Base-by-base conservation (phyloP, 2,329 filamentous ascomycete genomes). In the Dendrostoma leiphaemia region DNA sequence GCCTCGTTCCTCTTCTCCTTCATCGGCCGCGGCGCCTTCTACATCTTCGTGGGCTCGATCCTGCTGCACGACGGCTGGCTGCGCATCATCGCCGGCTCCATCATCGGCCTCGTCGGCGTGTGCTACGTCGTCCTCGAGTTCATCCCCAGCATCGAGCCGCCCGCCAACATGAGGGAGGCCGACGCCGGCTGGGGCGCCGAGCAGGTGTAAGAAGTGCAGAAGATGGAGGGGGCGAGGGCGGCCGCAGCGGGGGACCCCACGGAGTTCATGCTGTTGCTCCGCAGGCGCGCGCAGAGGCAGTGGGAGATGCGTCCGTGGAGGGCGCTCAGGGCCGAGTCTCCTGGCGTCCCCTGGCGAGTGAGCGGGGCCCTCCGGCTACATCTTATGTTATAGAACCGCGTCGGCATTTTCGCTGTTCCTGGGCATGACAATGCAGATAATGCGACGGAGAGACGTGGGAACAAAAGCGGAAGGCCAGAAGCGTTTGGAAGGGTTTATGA, bases 1-100 rank as follows among this genome's bases (percentile, higher is more conserved):
- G 93, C 91, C 51, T 96, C 91, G 10, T 99, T 99, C 80, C 86
- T 97, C 74, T 97, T 97, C 80, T 96, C 90, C 54, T 97, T 99
- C 81, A 76, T 97, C 63, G 94, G 94, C 59, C 91, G 94, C 69
- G 94, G 94, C 74, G 80, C 91, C 70, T 97, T 99, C 79, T 99
- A 99, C 82, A 83, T 97, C 74, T 97, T 99, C 74, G 80, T 96
- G 65, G 94, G 93, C 62, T 89, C 84, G 63, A 88, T 97, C 64
- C 82, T 96, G 54, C 82, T 97, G 53, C 85, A 90, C 63, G 73
- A 80, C 60, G 67, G 77, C 59, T 76, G 84, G 66, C 78, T 89
- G 64, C 86, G 85, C 67, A 85, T 86, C 68, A 84, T 96, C 54
- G 84, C 90, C 23, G 94, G 91, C 62, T 81, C 84, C 48, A 79